A percentile compares a stretch with the other conserved stretches of the same genome.
These are phyloP conservation scores for Trypanosomatidae sp. DNA, from an alignment of 208 protist species.

Conservation along the genomic window DNA sequence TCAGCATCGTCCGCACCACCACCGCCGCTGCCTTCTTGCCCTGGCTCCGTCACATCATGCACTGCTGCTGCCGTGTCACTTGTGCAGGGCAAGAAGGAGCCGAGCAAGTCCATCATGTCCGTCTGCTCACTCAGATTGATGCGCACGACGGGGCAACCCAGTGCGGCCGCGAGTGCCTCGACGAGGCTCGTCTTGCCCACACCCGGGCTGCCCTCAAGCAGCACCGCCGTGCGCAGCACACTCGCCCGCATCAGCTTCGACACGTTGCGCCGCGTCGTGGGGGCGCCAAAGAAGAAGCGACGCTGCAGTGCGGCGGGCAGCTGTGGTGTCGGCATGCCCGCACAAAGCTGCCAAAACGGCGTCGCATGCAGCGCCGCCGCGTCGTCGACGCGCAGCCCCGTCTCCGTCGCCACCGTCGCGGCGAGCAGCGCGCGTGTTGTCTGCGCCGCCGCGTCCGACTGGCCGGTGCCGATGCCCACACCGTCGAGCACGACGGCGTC, in stretches of 20 bases:
- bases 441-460: slow-evolving; percentile 25
- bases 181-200: slow-evolving; percentile 99
- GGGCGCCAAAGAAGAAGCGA: slow-evolving; percentile 90
- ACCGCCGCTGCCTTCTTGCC: not conserved
- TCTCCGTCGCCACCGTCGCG: slow-evolving; percentile 2
- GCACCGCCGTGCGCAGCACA: slow-evolving; percentile 91
- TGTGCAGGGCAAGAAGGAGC: slow-evolving; percentile 72
- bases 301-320: slow-evolving; percentile 48
- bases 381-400: slow-evolving; percentile 6
- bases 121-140: slow-evolving; percentile 99
- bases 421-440: slow-evolving; percentile 6
- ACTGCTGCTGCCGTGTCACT: slow-evolving; percentile 1
- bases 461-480: slow-evolving; percentile 81
- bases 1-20: not conserved
- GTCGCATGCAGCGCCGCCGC: slow-evolving; percentile 9
- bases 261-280: slow-evolving; percentile 95
- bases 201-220: slow-evolving; percentile 96
- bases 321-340: slow-evolving; percentile 58
- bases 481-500: slow-evolving; percentile 95
- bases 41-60: slow-evolving; percentile 19
- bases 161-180: slow-evolving; percentile 87
- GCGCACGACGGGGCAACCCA: slow-evolving; percentile 90
- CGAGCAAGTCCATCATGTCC: slow-evolving; percentile 98
- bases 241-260: slow-evolving; percentile 91
- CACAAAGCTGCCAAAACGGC: slow-evolving; percentile 65